A percentile compares a stretch with the other conserved stretches of the same genome.
These are phyloP conservation scores for Linnemannia exigua DNA, from an alignment of 192 early-diverging fungal species.

Conservation along the genomic window DNA sequence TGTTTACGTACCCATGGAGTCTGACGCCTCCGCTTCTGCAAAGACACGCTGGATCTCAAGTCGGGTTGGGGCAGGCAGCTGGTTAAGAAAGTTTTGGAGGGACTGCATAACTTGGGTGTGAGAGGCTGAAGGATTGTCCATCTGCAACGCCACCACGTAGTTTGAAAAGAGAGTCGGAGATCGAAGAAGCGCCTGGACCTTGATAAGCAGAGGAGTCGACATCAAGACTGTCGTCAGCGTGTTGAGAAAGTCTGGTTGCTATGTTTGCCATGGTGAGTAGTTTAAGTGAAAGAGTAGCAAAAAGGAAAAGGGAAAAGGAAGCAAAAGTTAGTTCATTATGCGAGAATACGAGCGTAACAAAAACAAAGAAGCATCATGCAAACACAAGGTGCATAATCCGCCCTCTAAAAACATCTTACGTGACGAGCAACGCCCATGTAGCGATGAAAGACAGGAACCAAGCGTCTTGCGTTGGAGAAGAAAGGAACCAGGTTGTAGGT, in stretches of 20 bases:
- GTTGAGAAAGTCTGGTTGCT: constrained; percentile 41
- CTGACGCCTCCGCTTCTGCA: constrained; percentile 57
- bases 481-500: constrained; percentile 58
- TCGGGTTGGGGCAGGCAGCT: constrained; percentile 37
- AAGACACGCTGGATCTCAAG: constrained; percentile 56
- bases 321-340: not conserved
- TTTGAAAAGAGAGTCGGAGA: constrained; percentile 35
- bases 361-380: not conserved
- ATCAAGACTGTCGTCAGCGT: constrained; percentile 49
- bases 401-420: constrained; percentile 14
- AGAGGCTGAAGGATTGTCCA: constrained; percentile 59
- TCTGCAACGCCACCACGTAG: constrained; percentile 55
- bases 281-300: not conserved
- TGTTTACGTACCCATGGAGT: constrained; percentile 50
- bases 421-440: constrained; percentile 50
- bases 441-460: constrained; percentile 57
- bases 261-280: not conserved
- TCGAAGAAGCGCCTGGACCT: constrained; percentile 28
- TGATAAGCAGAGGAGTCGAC: constrained; percentile 48
- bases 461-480: constrained; percentile 46
- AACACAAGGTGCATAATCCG: not conserved
- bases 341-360: not conserved
- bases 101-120: constrained; percentile 59
- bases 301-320: not conserved
- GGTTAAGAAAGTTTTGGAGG: constrained; percentile 52